A percentile compares a stretch with the other conserved stretches of the same genome.
These are phyloP conservation scores for Apiospora rasikravindrae DNA, from an alignment of 2,329 filamentous ascomycete species.

Conservation along the genomic window DNA sequence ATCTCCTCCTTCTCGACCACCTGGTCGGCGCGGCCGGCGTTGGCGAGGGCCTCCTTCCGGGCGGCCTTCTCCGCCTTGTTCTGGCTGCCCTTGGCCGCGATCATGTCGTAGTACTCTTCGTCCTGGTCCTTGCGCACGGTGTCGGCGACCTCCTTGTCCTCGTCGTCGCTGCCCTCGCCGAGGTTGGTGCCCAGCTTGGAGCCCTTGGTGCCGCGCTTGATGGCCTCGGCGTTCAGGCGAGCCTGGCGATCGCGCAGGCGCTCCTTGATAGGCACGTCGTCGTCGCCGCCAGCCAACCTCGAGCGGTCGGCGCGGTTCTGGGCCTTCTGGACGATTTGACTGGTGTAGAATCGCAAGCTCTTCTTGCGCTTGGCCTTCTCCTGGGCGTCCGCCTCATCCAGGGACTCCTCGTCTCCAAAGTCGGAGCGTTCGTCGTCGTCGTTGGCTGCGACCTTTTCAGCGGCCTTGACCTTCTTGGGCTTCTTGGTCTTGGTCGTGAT, in stretches of 20 bases:
- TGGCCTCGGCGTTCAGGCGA: constrained; percentile 86
- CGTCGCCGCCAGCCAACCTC: constrained; percentile 77
- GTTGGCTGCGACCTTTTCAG: constrained; percentile 31
- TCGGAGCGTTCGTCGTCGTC: constrained; percentile 73
- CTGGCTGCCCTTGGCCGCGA: constrained; percentile 70
- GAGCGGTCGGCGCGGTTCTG: constrained; percentile 80
- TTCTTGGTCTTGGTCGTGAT: constrained; percentile 50
- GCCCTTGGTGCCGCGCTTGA: constrained; percentile 75
- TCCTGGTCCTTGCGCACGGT: constrained; percentile 61
- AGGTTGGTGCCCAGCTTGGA: constrained; percentile 69
- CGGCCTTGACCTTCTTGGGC: constrained; percentile 54
- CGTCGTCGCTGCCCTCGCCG: constrained; percentile 70
- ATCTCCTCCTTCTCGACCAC: constrained; percentile 71
- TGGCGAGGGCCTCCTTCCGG: constrained; percentile 59
- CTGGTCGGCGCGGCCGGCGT: constrained; percentile 67
- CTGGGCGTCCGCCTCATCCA: constrained; percentile 79
- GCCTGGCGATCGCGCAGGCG: constrained; percentile 84
- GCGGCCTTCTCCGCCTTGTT: constrained; percentile 76
- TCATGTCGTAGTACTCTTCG: constrained; percentile 88
- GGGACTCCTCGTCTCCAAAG: constrained; percentile 85
- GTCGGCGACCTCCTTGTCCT: constrained; percentile 61
- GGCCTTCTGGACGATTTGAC: constrained; percentile 93
- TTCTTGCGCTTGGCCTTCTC: constrained; percentile 92
- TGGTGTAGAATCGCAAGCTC: constrained; percentile 95
- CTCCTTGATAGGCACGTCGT: constrained; percentile 87